phyloP scores from a whole-genome alignment of 2,329 filamentous ascomycete species.

The Claviceps fusiformis region DNA sequence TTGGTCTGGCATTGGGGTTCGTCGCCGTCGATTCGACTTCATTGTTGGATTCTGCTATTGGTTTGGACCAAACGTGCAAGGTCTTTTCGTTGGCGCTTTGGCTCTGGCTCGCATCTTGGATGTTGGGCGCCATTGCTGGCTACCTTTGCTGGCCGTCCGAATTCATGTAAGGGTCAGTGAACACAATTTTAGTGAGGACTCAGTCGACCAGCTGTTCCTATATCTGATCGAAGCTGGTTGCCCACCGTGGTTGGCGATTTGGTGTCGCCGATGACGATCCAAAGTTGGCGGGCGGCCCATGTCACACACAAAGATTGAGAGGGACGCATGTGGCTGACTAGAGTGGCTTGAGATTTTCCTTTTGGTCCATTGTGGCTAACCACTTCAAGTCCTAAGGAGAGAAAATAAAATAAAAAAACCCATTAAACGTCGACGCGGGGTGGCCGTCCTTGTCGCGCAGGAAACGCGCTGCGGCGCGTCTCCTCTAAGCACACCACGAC shows the following conservation, averaged over 20 bases:
- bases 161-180: constrained; percentile 3
- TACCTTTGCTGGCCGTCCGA: constrained; percentile 11
- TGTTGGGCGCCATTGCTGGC: constrained; percentile 22
- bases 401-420: constrained; percentile 6
- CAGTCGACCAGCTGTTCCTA: background rate
- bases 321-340: background rate
- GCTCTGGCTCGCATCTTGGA: constrained; percentile 13
- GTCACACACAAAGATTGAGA: background rate
- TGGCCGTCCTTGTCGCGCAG: constrained; percentile 14
- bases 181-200: background rate
- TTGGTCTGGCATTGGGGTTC: constrained; percentile 17
- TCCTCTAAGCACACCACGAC: constrained; percentile 8
- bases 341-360: background rate
- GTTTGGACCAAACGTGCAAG: constrained; percentile 24
- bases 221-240: background rate
- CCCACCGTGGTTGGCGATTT: background rate
- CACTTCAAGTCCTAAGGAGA: background rate
- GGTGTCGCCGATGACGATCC: background rate
- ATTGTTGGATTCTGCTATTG: constrained; percentile 15
- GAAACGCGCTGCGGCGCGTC: constrained; percentile 21
- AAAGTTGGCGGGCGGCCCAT: background rate
- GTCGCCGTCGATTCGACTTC: constrained; percentile 7
- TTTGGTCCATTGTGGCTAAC: constrained; percentile 6
- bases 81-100: constrained; percentile 16
- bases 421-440: constrained; percentile 19